A percentile compares a stretch with the other conserved stretches of the same genome.
These are phyloP conservation scores for Trichophaea hybrida DNA, from an alignment of 2,329 filamentous ascomycete genomes.

Conservation along the genomic window DNA sequence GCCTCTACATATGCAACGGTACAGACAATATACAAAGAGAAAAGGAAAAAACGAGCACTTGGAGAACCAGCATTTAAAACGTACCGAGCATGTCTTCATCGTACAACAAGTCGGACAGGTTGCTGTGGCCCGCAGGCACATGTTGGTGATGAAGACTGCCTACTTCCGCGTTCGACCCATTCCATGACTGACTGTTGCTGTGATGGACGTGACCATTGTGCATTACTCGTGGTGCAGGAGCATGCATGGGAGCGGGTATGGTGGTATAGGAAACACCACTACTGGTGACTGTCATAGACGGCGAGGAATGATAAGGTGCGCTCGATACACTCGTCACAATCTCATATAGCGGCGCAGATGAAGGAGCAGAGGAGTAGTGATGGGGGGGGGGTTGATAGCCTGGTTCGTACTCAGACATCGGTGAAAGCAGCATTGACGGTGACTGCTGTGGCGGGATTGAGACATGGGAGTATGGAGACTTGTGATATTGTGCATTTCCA, in stretches of 20 bases:
- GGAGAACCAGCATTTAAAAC: slow-evolving; percentile 19
- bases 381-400: slow-evolving; percentile 18
- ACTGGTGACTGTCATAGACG: slow-evolving; percentile 20
- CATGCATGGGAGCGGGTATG: slow-evolving; percentile 16
- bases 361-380: slow-evolving; percentile 20
- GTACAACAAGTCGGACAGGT: slow-evolving; percentile 28
- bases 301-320: slow-evolving; percentile 9
- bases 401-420: slow-evolving; percentile 21
- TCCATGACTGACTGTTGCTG: slow-evolving; percentile 11
- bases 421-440: slow-evolving; percentile 18
- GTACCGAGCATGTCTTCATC: slow-evolving; percentile 33
- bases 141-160: slow-evolving; percentile 24
- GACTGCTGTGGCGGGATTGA: slow-evolving; percentile 16
- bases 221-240: slow-evolving; percentile 13
- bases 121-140: slow-evolving; percentile 17
- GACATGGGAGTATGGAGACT: slow-evolving; percentile 20
- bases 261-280: slow-evolving; percentile 20
- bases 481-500: slow-evolving; percentile 14
- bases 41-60: not conserved
- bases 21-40: not conserved
- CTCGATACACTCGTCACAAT: slow-evolving; percentile 19
- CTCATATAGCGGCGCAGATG: slow-evolving; percentile 19
- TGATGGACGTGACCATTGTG: slow-evolving; percentile 13
- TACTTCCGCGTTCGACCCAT: slow-evolving; percentile 14
- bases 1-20: not conserved